phyloP scores from a whole-genome alignment of 2,329 filamentous ascomycete species.

The Aureobasidium namibiae region DNA sequence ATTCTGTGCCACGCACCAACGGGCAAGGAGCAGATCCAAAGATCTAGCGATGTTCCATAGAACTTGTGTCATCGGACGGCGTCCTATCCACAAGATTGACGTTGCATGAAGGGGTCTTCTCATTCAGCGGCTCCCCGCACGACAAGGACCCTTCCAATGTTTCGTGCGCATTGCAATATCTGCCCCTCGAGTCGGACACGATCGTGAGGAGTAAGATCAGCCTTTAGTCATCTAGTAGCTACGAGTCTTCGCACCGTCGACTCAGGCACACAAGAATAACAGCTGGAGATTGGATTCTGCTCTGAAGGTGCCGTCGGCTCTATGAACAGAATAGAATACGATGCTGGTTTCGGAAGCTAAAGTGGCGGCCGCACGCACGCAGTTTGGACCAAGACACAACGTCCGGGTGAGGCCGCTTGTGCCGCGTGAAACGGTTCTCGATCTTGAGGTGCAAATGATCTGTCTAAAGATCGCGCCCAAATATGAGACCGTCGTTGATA shows the following conservation, averaged over 20 bases:
- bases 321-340: not conserved
- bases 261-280: not conserved
- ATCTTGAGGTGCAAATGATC: slow-evolving; percentile 5
- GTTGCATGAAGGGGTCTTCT: not conserved
- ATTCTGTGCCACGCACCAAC: slow-evolving; percentile 2
- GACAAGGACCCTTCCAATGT: not conserved
- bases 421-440: not conserved
- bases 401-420: not conserved
- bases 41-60: not conserved
- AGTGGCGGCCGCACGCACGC: slow-evolving; percentile 2
- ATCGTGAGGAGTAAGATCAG: not conserved
- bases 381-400: slow-evolving; percentile 4
- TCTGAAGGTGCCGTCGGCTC: not conserved
- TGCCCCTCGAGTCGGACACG: not conserved
- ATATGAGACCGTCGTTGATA: slow-evolving; percentile 3
- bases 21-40: not conserved
- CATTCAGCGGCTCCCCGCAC: slow-evolving; percentile 5
- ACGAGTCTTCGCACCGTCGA: not conserved
- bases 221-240: not conserved
- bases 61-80: slow-evolving; percentile 3
- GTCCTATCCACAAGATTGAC: not conserved
- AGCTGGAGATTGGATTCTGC: not conserved
- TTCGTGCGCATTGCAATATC: not conserved
- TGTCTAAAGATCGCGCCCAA: not conserved
- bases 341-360: slow-evolving; percentile 6